Conservation (phyloP, 2,329 filamentous ascomycete species). For the Dendryphion nanum region DNA sequence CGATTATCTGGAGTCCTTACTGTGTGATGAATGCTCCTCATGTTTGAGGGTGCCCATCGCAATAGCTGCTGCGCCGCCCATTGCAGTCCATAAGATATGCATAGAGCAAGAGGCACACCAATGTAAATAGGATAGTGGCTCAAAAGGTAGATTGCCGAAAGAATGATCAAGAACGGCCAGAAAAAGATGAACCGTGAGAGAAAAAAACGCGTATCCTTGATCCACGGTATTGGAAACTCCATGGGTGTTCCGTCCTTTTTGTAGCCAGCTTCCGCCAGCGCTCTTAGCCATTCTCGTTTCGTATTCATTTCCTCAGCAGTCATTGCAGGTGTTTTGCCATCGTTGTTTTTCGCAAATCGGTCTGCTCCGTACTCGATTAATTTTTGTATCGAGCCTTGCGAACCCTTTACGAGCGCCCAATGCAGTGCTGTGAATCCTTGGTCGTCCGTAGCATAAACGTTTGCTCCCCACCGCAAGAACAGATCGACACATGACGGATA, state of each 20-base stretch:
- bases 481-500: constrained; percentile 89
- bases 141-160: constrained; percentile 68
- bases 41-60: constrained; percentile 80
- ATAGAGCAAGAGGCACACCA: constrained; percentile 69
- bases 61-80: constrained; percentile 75
- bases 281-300: constrained; percentile 74
- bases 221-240: constrained; percentile 70
- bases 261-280: constrained; percentile 81
- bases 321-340: constrained; percentile 84
- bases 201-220: constrained; percentile 75
- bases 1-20: constrained; percentile 48
- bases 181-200: constrained; percentile 86
- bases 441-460: constrained; percentile 85
- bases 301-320: constrained; percentile 93
- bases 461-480: constrained; percentile 91
- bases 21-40: constrained; percentile 87
- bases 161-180: constrained; percentile 78
- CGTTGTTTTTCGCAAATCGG: constrained; percentile 82
- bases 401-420: constrained; percentile 95
- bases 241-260: constrained; percentile 72
- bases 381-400: constrained; percentile 84
- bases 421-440: constrained; percentile 93
- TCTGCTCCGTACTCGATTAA: constrained; percentile 94
- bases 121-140: constrained; percentile 72
- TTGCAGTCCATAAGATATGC: constrained; percentile 69